These are phyloP conservation scores for Bertia moriformis DNA, from an alignment of 2,329 filamentous ascomycete genomes.

Conservation along the genomic window DNA sequence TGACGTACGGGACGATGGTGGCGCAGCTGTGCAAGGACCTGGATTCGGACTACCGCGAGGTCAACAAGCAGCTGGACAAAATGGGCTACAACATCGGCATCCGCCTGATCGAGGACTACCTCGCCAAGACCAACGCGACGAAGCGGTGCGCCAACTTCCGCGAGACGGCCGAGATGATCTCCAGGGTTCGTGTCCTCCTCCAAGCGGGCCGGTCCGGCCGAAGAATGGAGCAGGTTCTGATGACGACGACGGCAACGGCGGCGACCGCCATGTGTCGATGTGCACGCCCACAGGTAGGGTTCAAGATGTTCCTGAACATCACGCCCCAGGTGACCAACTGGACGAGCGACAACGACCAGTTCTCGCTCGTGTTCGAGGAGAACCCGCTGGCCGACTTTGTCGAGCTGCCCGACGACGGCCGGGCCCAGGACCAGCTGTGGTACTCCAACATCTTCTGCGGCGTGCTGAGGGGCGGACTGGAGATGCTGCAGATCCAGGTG, in stretches of 20 bases:
- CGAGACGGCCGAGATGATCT: conserved; percentile 92
- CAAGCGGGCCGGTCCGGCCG: too few species aligned
- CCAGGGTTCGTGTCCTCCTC: conserved; percentile 57
- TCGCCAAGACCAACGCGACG: conserved; percentile 86
- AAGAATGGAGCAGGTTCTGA: too few species aligned
- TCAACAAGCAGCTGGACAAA: conserved; percentile 94
- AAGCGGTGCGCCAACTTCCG: conserved; percentile 83
- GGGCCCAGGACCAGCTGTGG: conserved; percentile 93
- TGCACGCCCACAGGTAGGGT: conserved; percentile 57
- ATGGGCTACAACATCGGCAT: conserved; percentile 99
- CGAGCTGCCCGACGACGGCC: conserved; percentile 86
- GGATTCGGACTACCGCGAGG: conserved; percentile 81
- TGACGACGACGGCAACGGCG: too few species aligned
- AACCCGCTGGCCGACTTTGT: conserved; percentile 96
- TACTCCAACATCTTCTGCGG: conserved; percentile 96
- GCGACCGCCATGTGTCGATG: too few species aligned
- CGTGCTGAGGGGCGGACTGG: conserved; percentile 74
- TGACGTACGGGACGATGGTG: conserved; percentile 96
- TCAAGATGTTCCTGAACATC: conserved; percentile 98
- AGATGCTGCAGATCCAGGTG: conserved; percentile 99
- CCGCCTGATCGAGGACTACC: conserved; percentile 89
- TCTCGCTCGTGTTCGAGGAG: conserved; percentile 90
- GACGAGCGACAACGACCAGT: conserved; percentile 91
- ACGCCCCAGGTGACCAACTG: conserved; percentile 88
- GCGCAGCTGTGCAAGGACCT: conserved; percentile 94